Conservation (phyloP, 257 asterid genomes). For the Dorcoceras hygrometricum region DNA sequence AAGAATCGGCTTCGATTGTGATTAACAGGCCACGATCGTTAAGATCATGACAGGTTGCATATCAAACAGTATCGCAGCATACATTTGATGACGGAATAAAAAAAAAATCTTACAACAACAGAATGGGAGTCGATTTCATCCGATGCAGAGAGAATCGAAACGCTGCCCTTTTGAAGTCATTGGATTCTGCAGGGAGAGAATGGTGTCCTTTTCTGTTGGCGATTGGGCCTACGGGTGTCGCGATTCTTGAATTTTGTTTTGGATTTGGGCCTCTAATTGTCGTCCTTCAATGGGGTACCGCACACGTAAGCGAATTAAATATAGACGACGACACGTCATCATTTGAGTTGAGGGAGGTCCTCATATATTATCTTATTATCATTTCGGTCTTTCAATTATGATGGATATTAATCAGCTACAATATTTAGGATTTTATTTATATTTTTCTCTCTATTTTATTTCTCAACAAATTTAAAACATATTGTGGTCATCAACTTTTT, state of each 20-base stretch:
- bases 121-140: slow-evolving; percentile 23
- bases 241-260: neutral
- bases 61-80: neutral
- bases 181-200: neutral
- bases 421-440: too few relatives aligned
- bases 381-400: too few relatives aligned
- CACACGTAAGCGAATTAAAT: neutral
- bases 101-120: slow-evolving; percentile 26
- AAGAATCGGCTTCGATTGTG: neutral
- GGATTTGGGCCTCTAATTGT: slow-evolving; percentile 26
- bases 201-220: neutral
- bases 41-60: slow-evolving; percentile 21
- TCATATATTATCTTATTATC: too few relatives aligned
- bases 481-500: too few relatives aligned
- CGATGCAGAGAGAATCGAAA: neutral
- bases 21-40: neutral
- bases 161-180: too few relatives aligned
- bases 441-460: too few relatives aligned
- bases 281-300: neutral
- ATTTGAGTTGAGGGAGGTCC: neutral
- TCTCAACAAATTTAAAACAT: too few relatives aligned
- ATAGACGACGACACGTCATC: neutral
- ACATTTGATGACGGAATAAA: too few relatives aligned
- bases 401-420: too few relatives aligned
- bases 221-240: slow-evolving; percentile 29